Evolutionary conservation across 2,329 filamentous ascomycete genomes (phyloP).

Genomic region (Chrysoporthe deuterocubensis): DNA sequence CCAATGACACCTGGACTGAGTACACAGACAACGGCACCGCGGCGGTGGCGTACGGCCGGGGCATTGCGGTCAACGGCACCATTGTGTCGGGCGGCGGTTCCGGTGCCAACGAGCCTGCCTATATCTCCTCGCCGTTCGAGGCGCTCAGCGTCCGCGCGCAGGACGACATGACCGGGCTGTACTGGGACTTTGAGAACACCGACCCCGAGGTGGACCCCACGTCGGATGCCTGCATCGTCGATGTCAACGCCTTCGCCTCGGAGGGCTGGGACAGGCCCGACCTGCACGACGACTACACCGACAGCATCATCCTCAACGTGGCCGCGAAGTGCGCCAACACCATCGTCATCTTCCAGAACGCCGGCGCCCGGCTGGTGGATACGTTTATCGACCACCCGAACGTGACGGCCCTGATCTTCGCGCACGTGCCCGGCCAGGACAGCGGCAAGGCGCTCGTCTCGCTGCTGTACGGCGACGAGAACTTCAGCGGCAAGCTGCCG

Average conservation of each 20-base stretch:
- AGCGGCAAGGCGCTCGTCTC: constrained; percentile 59
- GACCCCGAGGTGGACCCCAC: constrained; percentile 50
- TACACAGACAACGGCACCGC: constrained; percentile 20
- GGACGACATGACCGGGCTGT: constrained; percentile 56
- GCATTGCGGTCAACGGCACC: constrained; percentile 49
- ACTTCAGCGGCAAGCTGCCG: constrained; percentile 61
- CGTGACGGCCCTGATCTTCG: constrained; percentile 65
- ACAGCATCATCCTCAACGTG: constrained; percentile 59
- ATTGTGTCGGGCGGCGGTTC: constrained; percentile 50
- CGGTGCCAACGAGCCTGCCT: constrained; percentile 49
- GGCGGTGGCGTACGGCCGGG: constrained; percentile 2
- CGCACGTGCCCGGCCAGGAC: constrained; percentile 67
- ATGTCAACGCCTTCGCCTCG: constrained; percentile 69
- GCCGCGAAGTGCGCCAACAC: constrained; percentile 64
- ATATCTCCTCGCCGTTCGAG: constrained; percentile 54
- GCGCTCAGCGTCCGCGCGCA: constrained; percentile 53
- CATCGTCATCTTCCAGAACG: constrained; percentile 68
- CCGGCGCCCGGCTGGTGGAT: constrained; percentile 63
- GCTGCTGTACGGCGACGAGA: constrained; percentile 60
- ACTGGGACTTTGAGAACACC: constrained; percentile 55
- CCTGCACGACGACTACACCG: constrained; percentile 68
- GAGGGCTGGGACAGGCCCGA: constrained; percentile 69
- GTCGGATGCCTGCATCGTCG: constrained; percentile 68
- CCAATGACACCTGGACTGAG: constrained; percentile 38
- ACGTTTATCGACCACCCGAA: constrained; percentile 65